A percentile compares a stretch with the other conserved stretches of the same genome.
Evolutionary conservation across 2,329 filamentous ascomycete genomes (phyloP).

Genomic region (Pseudopyricularia javanii): DNA sequence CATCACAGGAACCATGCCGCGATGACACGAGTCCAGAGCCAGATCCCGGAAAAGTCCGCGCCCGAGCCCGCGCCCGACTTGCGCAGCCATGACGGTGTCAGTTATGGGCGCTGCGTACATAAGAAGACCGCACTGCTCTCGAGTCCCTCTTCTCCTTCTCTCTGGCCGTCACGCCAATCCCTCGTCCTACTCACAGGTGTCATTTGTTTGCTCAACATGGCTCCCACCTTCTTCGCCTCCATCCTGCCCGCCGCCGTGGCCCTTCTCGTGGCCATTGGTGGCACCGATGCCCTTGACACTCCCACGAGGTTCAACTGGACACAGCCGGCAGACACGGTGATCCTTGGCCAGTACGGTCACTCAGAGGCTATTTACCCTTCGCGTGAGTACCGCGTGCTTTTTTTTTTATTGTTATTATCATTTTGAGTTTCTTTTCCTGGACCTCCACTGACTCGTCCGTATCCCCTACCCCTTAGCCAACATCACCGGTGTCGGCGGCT

Average conservation of each 20-base stretch:
- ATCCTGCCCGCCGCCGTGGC: constrained; percentile 1
- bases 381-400: constrained; percentile 20
- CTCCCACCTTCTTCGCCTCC: constrained; percentile 1
- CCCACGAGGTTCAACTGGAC: constrained; percentile 20
- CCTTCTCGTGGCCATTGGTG: constrained; percentile 2
- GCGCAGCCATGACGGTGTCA: not conserved
- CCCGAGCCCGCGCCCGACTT: not conserved
- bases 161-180: not conserved
- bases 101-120: not conserved
- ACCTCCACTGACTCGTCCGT: not conserved
- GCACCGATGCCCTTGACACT: constrained; percentile 6
- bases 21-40: not conserved
- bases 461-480: constrained; percentile 15
- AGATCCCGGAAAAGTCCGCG: not conserved
- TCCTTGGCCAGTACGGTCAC: constrained; percentile 18
- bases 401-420: not conserved
- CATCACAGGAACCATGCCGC: too few relatives aligned
- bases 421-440: not conserved
- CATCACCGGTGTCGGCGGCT: constrained; percentile 18
- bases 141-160: not conserved
- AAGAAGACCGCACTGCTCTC: not conserved
- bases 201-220: constrained; percentile 1
- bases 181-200: not conserved
- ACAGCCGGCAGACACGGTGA: constrained; percentile 26
- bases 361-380: constrained; percentile 22